Conservation (phyloP, 352 stramenopile genomes). For the Labyrinthula sp. region DNA sequence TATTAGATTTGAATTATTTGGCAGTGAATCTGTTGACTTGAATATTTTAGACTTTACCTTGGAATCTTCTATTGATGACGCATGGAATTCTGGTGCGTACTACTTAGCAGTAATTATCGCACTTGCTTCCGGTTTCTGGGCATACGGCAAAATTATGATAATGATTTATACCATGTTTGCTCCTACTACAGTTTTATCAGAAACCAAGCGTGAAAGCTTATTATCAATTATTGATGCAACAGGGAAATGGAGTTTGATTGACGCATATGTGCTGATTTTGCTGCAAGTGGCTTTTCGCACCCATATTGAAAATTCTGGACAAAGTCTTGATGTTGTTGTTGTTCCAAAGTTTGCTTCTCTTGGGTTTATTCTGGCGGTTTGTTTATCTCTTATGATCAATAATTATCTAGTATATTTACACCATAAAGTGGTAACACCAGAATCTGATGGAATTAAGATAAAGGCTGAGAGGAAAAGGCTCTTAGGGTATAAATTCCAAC, state of each 20-base stretch:
- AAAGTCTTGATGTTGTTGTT: conserved; percentile 30
- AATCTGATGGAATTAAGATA: too few relatives aligned
- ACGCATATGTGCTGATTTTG: conserved; percentile 33
- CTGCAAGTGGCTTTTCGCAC: conserved; percentile 32
- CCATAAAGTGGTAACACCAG: conserved; percentile 7
- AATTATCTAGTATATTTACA: conserved; percentile 29
- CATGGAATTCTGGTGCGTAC: conserved; percentile 33
- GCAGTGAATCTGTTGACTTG: conserved; percentile 3
- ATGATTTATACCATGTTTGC: conserved; percentile 30
- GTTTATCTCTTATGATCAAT: conserved; percentile 28
- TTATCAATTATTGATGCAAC: conserved; percentile 29
- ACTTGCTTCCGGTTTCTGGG: conserved; percentile 32
- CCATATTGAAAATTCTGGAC: conserved; percentile 21
- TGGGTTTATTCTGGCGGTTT: conserved; percentile 31
- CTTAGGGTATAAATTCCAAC: too few relatives aligned
- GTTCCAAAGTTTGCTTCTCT: conserved; percentile 33
- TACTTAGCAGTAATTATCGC: conserved; percentile 31
- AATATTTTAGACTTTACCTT: conserved; percentile 32
- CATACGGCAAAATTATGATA: conserved; percentile 32
- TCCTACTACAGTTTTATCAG: conserved; percentile 23
- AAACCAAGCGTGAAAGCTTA: conserved; percentile 4
- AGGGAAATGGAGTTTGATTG: conserved; percentile 35
- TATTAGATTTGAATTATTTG: conserved; percentile 12
- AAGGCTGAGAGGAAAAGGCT: too few relatives aligned
- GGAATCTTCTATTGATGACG: conserved; percentile 31